Evolutionary conservation across 2,329 filamentous ascomycete species (phyloP).

Genomic region (Myotisia sp.): DNA sequence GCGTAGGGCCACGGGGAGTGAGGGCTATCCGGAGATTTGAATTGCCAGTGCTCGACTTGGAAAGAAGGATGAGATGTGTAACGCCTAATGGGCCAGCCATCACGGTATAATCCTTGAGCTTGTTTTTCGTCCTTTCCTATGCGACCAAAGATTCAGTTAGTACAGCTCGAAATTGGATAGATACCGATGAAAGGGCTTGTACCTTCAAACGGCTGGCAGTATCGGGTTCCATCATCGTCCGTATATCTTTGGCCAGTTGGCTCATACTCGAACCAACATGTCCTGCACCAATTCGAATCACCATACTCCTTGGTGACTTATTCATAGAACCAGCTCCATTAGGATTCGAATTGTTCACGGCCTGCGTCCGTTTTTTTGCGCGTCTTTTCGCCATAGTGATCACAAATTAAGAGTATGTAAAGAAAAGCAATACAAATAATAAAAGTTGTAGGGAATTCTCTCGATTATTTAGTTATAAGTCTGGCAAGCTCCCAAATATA

Average conservation of each 20-base stretch:
- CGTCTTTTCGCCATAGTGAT: constrained; percentile 59
- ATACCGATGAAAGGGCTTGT: constrained; percentile 11
- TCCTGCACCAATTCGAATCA: constrained; percentile 88
- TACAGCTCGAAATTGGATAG: constrained; percentile 6
- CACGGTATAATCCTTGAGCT: constrained; percentile 76
- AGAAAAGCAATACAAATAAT: constrained; percentile 3
- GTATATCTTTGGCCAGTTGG: constrained; percentile 81
- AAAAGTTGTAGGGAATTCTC: too few species aligned
- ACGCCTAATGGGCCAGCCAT: constrained; percentile 94
- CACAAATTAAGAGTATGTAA: not conserved
- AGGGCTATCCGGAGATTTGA: constrained; percentile 80
- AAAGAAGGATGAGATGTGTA: constrained; percentile 85
- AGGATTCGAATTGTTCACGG: constrained; percentile 36
- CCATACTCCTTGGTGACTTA: constrained; percentile 85
- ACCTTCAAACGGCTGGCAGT: constrained; percentile 75
- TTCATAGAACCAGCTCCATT: constrained; percentile 40
- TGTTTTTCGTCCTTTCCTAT: constrained; percentile 70
- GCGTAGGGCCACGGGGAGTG: constrained; percentile 76
- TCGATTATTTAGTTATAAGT: constrained; percentile 2
- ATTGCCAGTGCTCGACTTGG: constrained; percentile 75
- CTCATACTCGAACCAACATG: constrained; percentile 84
- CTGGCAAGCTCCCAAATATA: constrained; percentile 2
- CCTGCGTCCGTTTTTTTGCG: constrained; percentile 72
- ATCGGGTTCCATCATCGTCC: constrained; percentile 87
- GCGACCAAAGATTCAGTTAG: too few species aligned